phyloP scores from a whole-genome alignment of 495 filamentous ascomycete species.

The Darksidea phi region DNA sequence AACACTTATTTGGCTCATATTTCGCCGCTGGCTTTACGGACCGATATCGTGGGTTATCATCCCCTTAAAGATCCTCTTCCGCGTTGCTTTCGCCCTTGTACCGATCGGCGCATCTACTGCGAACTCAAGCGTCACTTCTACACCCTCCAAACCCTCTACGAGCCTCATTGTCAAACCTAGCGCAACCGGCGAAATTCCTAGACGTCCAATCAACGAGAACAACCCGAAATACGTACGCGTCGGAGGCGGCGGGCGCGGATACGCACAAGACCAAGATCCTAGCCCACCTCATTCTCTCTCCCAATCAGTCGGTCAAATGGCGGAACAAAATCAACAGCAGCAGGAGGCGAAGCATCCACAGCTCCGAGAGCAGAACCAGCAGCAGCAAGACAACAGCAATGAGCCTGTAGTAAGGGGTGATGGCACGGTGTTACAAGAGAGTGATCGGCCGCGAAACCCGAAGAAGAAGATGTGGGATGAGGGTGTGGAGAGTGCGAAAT shows the following conservation, averaged over 20 bases:
- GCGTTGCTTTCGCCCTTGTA: constrained; percentile 8
- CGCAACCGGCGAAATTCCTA: constrained; percentile 42
- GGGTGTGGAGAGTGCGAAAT: constrained; percentile 44
- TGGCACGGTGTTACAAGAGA: constrained; percentile 42
- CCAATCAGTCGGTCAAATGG: constrained; percentile 57
- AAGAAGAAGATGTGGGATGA: constrained; percentile 87
- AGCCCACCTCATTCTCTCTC: constrained; percentile 49
- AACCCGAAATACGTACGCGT: constrained; percentile 39
- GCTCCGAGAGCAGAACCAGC: constrained; percentile 5
- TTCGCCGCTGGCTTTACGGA: constrained; percentile 79
- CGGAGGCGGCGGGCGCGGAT: constrained; percentile 46
- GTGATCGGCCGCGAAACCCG: constrained; percentile 57
- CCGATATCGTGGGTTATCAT: constrained; percentile 87
- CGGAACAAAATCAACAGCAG: constrained; percentile 50
- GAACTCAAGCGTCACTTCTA: constrained; percentile 29
- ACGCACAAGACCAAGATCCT: constrained; percentile 40
- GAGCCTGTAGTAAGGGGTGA: constrained; percentile 42
- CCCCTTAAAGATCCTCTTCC: constrained; percentile 60
- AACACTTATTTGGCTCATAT: constrained; percentile 82
- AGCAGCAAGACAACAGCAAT: constrained; percentile 37
- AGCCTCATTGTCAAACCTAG: constrained; percentile 45
- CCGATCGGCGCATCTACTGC: constrained; percentile 3
- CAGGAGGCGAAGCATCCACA: constrained; percentile 13
- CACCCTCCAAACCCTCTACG: constrained; percentile 3
- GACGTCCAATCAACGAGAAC: constrained; percentile 33